Evolutionary conservation across 2,329 filamentous ascomycete species (phyloP), one percentile per base, ranked within the genome.

Genomic region (Coniochaeta pulveracea): DNA sequence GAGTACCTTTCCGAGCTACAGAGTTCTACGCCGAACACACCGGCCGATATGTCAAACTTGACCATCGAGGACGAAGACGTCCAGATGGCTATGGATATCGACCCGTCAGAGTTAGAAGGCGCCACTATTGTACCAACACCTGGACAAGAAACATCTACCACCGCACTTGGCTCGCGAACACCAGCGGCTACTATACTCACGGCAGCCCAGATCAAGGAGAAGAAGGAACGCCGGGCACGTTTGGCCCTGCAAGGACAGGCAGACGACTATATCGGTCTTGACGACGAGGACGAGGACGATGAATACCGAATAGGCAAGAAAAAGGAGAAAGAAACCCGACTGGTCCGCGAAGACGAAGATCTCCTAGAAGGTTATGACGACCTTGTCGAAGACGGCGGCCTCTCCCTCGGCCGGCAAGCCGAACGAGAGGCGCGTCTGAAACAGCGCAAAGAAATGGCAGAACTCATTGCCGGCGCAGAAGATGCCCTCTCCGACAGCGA

Each of bases 361-460:
- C 70, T 95, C 0, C 84, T 83, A 23, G 91, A 96, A 58, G 88
- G 86, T 0, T 96, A 93, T 45, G 89, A 96, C 39, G 80, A 89
- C 35, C 94, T 84, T 46, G 84, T 91, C 7, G 83, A 91, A 25
- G 85, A 94, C 49, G 85, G 83, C 7, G 74, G 75, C 6, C 72
- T 95, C 8, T 73, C 83, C 2, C 64, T 95, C 0, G 85, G 86
- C 21, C 76, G 70, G 40, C 83, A 81, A 39, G 85, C 85, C 1
- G 84, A 91, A 55, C 74, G 72, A 14, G 83, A 85, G 44, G 79
- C 73, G 1, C 63, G 71, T 31, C 67, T 65, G 34, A 70, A 69
- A 27, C 73, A 83, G 19, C 74, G 83, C 19, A 72, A 76, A 36
- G 77, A 86, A 45, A 95, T 95, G 72, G 81, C 78, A 0, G 77